A percentile compares a stretch with the other conserved stretches of the same genome.
Evolutionary conservation across 2,329 filamentous ascomycete genomes (phyloP).

Genomic region (Purpureocillium lavendulum): DNA sequence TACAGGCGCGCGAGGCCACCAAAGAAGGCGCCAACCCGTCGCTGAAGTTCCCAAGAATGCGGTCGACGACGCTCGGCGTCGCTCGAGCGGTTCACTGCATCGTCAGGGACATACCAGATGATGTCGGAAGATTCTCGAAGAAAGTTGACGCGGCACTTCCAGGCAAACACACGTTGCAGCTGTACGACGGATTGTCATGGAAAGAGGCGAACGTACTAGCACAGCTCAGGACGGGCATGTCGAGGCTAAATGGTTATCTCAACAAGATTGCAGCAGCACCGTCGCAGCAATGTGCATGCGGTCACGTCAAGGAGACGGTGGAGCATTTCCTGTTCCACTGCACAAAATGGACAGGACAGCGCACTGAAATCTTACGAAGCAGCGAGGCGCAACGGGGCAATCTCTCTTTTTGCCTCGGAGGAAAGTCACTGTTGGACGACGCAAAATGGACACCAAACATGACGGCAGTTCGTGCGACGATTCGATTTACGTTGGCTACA

Average conservation of each 20-base stretch:
- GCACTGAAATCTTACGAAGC: conserved; percentile 6
- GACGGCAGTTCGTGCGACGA: conserved; percentile 16
- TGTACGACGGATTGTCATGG: conserved; percentile 11
- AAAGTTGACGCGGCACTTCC: conserved; percentile 9
- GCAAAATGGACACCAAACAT: conserved; percentile 19
- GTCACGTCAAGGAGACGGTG: conserved; percentile 8
- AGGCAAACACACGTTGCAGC: conserved; percentile 9
- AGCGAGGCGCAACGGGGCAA: conserved; percentile 7
- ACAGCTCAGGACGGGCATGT: conserved; percentile 11
- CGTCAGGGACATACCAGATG: conserved; percentile 7
- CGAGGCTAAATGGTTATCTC: conserved; percentile 9
- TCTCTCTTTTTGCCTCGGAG: conserved; percentile 10
- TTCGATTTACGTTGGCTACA: conserved; percentile 20
- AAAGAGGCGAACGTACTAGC: conserved; percentile 11
- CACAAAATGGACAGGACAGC: conserved; percentile 5
- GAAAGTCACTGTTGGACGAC: conserved; percentile 13
- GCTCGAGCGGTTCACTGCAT: conserved; percentile 2
- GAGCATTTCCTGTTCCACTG: conserved; percentile 11
- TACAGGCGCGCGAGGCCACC: conserved; percentile 5
- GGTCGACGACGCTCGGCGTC: conserved; percentile 6
- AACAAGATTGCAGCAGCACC: conserved; percentile 5
- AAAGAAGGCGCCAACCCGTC: conserved; percentile 4
- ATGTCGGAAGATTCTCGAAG: conserved; percentile 9
- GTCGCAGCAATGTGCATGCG: conserved; percentile 8
- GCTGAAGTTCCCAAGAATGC: conserved; percentile 7